Base-by-base conservation (phyloP, 2,329 filamentous ascomycete genomes). In the Neoscytalidium dimidiatum region DNA sequence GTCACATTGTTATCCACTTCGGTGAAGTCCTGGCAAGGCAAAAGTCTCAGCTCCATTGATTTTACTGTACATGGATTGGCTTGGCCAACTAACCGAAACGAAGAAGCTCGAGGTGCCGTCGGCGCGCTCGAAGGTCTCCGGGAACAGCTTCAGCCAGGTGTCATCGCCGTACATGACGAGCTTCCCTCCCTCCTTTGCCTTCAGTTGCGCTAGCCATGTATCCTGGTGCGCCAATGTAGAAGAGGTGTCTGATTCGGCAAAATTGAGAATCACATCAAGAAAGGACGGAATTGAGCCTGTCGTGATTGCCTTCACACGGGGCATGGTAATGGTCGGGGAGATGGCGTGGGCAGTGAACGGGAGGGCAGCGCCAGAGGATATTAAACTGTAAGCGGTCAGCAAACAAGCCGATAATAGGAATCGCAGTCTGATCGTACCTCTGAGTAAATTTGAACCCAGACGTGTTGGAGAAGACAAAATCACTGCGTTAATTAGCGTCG, bases 1-100 rank as follows among this genome's bases (percentile, higher is more conserved):
- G 95, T 99, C 71, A 99, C 95, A 77, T 99, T 99, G 75, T 93
- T 90, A 79, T 99, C 95, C 69, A 99, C 96, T 81, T 99, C 94
- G 57, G 92, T 96, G 73, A 97, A 99, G 77, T 99, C 95, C 92
- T 96, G 71, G 67, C 61, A 66, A 66, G 9, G 23, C 66, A 33
- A 14, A 60, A 58, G 52, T 64, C 52, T 71, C 67, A 68, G 68
- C 67, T 68, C 66, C 70, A 71, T 71, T 76, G 66, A 71, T 68
- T 69, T 58, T 60, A 74, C 77, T 67, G 64, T 77, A 75, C 71
- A 72, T 68, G 56, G 63, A 66, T 70, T 69, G 57, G 56, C 65
- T 66, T 46, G 23, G 35, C 49, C 66, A 67, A 86, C 90, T 83
- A 78, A 96, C 92, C 77, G 95, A 93, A 71, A 99, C 95, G 78